phyloP scores from a whole-genome alignment of 2,329 filamentous ascomycete genomes.

The Berkeleyomyces rouxiae region DNA sequence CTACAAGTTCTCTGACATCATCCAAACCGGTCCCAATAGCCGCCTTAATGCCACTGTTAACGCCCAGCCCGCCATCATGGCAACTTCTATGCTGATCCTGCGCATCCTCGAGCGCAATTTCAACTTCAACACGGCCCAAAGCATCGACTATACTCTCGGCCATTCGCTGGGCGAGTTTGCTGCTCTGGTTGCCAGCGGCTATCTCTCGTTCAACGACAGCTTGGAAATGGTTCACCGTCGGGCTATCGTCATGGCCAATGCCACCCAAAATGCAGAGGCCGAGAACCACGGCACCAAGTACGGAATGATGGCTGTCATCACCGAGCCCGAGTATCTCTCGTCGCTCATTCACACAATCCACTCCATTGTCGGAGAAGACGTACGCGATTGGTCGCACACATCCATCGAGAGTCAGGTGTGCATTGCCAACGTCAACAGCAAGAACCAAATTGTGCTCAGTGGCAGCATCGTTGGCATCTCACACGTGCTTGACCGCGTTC shows the following conservation, averaged over 20 bases:
- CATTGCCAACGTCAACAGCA: constrained; percentile 88
- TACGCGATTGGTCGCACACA: constrained; percentile 26
- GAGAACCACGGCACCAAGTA: constrained; percentile 57
- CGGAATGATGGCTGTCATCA: constrained; percentile 87
- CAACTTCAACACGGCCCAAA: constrained; percentile 51
- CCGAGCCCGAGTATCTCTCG: constrained; percentile 60
- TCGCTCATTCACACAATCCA: constrained; percentile 56
- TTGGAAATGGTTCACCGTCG: constrained; percentile 59
- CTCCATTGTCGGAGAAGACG: constrained; percentile 39
- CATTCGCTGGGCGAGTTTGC: constrained; percentile 91
- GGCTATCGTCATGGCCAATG: constrained; percentile 69
- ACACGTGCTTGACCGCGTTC: constrained; percentile 64
- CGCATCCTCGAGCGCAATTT: constrained; percentile 77
- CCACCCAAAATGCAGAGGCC: constrained; percentile 48
- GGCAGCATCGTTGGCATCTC: constrained; percentile 72
- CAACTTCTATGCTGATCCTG: constrained; percentile 77
- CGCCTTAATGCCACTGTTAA: constrained; percentile 68
- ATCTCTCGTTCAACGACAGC: constrained; percentile 62
- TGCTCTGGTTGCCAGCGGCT: constrained; percentile 69
- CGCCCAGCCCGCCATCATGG: constrained; percentile 92
- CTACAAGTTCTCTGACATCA: constrained; percentile 59
- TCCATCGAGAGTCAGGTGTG: constrained; percentile 64
- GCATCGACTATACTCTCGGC: constrained; percentile 69
- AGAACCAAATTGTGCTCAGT: constrained; percentile 89
- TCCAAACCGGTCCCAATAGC: constrained; percentile 62